Base-by-base conservation (phyloP, 2,329 filamentous ascomycete genomes). In the Colletotrichum navitas region DNA sequence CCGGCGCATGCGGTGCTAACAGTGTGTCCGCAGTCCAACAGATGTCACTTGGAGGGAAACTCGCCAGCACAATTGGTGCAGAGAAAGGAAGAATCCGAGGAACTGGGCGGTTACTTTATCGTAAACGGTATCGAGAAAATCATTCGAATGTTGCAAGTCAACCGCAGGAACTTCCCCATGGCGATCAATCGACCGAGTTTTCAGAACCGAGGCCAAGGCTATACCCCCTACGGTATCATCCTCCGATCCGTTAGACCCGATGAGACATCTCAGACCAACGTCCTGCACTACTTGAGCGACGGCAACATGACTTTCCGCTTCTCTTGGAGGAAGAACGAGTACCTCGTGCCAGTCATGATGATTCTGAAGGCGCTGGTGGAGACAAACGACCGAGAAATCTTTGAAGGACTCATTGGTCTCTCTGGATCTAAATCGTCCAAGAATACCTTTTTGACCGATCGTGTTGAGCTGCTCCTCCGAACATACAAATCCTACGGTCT, bases 91-190 rank as follows among this genome's bases (percentile, higher is more conserved):
- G 96, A 99, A 82, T 93, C 95, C 0, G 96, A 99, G 82, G 96
- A 99, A 82, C 84, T 98, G 41, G 96, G 96, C 47, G 96, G 96
- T 55, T 99, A 98, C 81, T 99, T 98, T 79, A 91, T 99, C 77
- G 93, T 99, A 78, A 99, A 99, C 80, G 96, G 96, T 75, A 97
- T 95, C 78, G 96, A 99, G 82, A 98, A 98, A 85, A 90, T 98
- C 69, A 94, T 98, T 77, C 94, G 96, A 79, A 91, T 98, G 85
- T 87, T 99, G 74, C 91, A 97, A 74, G 89, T 98, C 73, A 94
- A 94, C 79, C 90, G 94, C 81, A 89, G 96, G 78, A 99, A 99
- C 81, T 98, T 94, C 79, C 95, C 96, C 62, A 93, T 98, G 89
- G 95, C 95, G 58, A 98, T 98, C 80, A 89, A 94, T 76, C 93